Conservation (phyloP, 2,329 filamentous ascomycete genomes). For the Fusarium incarnatum region DNA sequence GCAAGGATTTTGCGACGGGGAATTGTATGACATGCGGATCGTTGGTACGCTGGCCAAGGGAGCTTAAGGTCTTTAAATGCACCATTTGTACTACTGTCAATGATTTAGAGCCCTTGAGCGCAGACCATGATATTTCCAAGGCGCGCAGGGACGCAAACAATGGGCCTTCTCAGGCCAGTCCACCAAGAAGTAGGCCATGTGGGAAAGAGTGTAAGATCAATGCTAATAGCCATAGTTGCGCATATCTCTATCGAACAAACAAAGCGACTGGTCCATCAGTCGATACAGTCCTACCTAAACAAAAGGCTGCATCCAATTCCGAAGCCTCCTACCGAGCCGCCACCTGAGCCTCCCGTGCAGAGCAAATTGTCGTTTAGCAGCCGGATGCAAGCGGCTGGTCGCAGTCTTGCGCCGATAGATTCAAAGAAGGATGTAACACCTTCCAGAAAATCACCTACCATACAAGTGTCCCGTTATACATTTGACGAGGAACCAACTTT, state of each 20-base stretch:
- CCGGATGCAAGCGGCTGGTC: conserved; percentile 34
- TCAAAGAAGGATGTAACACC: conserved; percentile 6
- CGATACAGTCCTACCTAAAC: conserved; percentile 49
- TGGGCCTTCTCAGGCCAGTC: conserved; percentile 20
- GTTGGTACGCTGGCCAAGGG: conserved; percentile 81
- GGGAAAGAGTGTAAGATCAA: background rate
- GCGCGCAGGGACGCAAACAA: conserved; percentile 41
- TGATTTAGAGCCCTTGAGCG: conserved; percentile 65
- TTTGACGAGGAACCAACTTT: conserved; percentile 56
- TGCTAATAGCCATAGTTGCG: conserved; percentile 41
- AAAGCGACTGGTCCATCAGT: conserved; percentile 50
- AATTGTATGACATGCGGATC: conserved; percentile 89
- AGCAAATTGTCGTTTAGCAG: conserved; percentile 38
- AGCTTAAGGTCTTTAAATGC: conserved; percentile 81
- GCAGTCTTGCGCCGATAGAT: conserved; percentile 12
- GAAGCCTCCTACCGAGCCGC: conserved; percentile 28
- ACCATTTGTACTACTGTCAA: conserved; percentile 88
- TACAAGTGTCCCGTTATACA: conserved; percentile 43
- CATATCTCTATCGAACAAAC: conserved; percentile 52
- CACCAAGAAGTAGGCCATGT: conserved; percentile 34
- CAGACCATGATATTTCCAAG: conserved; percentile 35
- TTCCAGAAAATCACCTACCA: conserved; percentile 32
- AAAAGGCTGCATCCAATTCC: conserved; percentile 41
- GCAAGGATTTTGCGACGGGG: conserved; percentile 73
- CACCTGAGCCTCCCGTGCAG: conserved; percentile 20